These are phyloP conservation scores for Aspergillus nidulans DNA, from an alignment of 495 filamentous ascomycete species.

Conservation along the genomic window DNA sequence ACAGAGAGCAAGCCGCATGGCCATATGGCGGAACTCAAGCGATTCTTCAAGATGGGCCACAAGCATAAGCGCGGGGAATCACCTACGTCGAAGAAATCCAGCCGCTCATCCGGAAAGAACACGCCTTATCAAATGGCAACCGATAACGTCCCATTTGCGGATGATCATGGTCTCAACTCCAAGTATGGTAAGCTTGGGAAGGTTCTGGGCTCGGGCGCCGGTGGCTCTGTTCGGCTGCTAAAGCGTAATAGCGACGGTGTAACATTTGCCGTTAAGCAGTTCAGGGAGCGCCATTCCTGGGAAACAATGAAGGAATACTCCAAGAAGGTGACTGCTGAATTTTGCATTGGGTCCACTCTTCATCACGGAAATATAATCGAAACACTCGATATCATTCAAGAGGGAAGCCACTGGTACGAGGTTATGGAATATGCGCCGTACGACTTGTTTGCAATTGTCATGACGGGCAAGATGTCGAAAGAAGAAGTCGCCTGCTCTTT, in stretches of 20 bases:
- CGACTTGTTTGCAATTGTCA: constrained; percentile 96
- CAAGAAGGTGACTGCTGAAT: constrained; percentile 99
- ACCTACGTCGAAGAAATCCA: constrained; percentile 45
- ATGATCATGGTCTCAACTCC: constrained; percentile 84
- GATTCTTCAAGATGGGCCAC: constrained; percentile 77
- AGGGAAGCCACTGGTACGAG: constrained; percentile 94
- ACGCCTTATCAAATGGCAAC: constrained; percentile 55
- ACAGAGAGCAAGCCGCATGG: constrained; percentile 52
- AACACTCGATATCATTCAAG: constrained; percentile 93
- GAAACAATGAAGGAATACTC: constrained; percentile 92
- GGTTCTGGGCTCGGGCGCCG: constrained; percentile 89
- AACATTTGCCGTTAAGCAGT: constrained; percentile 97
- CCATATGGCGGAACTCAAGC: constrained; percentile 90
- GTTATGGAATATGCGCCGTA: constrained; percentile 99
- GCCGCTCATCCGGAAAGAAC: constrained; percentile 47
- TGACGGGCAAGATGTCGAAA: constrained; percentile 96
- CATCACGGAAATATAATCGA: constrained; percentile 99
- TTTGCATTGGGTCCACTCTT: constrained; percentile 94
- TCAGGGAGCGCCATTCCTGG: constrained; percentile 86
- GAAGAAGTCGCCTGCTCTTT: constrained; percentile 89
- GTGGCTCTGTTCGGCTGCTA: constrained; percentile 91
- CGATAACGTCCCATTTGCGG: constrained; percentile 79
- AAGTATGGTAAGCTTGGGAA: constrained; percentile 96
- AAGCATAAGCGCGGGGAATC: constrained; percentile 63
- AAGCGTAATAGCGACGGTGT: constrained; percentile 84